These are phyloP conservation scores for Vaccinium vitisidaea DNA, from an alignment of 148 eudicot genomes.

Conservation along the genomic window DNA sequence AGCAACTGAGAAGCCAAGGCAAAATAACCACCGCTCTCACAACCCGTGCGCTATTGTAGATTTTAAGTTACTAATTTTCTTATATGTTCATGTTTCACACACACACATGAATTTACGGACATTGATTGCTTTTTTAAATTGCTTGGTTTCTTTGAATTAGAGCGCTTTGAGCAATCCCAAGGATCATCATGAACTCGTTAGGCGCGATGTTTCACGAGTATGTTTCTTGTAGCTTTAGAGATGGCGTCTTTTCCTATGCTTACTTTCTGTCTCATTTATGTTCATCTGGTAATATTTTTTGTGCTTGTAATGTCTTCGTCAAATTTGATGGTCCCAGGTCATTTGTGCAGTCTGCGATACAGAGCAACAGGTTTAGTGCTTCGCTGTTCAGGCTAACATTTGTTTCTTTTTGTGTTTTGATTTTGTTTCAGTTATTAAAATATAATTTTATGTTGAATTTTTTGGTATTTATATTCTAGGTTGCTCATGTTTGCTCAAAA, in stretches of 20 bases:
- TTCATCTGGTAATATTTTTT: neutral
- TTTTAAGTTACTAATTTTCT: neutral
- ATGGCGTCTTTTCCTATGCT: neutral
- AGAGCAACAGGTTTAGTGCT: constrained; percentile 63
- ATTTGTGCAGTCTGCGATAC: constrained; percentile 70
- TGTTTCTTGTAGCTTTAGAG: neutral
- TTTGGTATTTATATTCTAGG: constrained; percentile 32
- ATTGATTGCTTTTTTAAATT: neutral
- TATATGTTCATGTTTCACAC: neutral
- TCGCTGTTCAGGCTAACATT: neutral
- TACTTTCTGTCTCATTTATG: neutral
- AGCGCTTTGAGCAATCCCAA: constrained; percentile 51
- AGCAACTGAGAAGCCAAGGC: neutral
- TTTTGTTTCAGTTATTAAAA: neutral
- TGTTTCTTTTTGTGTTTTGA: neutral
- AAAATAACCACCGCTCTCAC: neutral
- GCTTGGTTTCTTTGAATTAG: constrained; percentile 31
- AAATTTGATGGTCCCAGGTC: constrained; percentile 44
- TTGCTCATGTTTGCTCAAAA: constrained; percentile 55
- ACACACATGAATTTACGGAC: neutral
- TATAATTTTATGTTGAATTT: neutral
- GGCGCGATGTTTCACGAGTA: constrained; percentile 69
- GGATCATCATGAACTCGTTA: constrained; percentile 72
- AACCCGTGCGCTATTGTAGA: neutral
- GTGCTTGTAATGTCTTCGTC: neutral